phyloP scores from a whole-genome alignment of 1,284 basidiomycete species.

The Cryptococcus hybrid region DNA sequence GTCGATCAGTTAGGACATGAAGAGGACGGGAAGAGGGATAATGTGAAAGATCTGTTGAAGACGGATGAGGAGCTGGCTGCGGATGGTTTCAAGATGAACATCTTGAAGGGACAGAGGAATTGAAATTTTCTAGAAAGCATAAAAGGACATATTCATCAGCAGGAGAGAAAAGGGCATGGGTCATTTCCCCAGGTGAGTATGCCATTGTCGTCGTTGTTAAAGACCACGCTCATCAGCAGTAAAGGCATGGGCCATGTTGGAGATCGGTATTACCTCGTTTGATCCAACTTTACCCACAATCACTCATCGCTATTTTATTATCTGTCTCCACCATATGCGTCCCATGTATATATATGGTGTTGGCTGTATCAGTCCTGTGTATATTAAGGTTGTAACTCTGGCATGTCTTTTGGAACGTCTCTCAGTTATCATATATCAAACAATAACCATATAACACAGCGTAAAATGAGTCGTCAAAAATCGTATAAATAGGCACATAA shows the following conservation, averaged over 20 bases:
- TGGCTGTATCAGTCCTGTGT: too few species aligned
- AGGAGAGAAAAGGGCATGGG: constrained; percentile 45
- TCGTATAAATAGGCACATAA: too few species aligned
- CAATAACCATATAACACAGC: too few species aligned
- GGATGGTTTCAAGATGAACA: constrained; percentile 18
- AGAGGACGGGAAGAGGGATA: constrained; percentile 32
- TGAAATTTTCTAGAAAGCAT: constrained; percentile 22
- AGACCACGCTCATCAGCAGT: neutral
- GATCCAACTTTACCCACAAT: constrained; percentile 11
- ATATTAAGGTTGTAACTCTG: too few species aligned
- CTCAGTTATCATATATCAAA: too few species aligned
- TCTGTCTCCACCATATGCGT: too few species aligned
- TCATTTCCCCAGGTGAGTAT: constrained; percentile 39
- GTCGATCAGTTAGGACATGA: constrained; percentile 14
- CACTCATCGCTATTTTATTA: too few species aligned
- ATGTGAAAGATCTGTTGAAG: constrained; percentile 11
- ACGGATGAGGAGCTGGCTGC: constrained; percentile 10
- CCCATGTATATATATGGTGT: too few species aligned
- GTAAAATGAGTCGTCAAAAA: too few species aligned
- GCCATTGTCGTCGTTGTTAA: neutral
- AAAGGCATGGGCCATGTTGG: constrained; percentile 47
- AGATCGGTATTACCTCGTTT: constrained; percentile 35
- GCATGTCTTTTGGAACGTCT: too few species aligned
- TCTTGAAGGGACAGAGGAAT: constrained; percentile 18
- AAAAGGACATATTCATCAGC: neutral